phyloP scores from a whole-genome alignment of 2,329 filamentous ascomycete species.

The Pseudogymnoascus sp. region DNA sequence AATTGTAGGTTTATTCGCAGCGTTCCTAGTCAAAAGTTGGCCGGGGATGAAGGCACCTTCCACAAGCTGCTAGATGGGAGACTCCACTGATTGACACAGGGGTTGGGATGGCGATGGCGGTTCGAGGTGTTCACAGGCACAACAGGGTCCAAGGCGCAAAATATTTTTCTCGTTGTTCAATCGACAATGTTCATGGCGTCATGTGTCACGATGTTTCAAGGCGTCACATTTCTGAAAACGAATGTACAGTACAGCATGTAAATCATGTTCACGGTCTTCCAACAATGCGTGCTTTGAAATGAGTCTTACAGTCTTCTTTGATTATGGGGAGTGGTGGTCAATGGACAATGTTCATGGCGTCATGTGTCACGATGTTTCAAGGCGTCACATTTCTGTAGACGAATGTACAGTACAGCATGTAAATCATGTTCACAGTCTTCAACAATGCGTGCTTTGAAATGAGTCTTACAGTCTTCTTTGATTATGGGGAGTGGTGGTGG shows the following conservation, averaged over 20 bases:
- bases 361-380: not conserved
- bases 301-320: conserved; percentile 5
- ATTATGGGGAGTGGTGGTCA: not conserved
- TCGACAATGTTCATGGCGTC: not conserved
- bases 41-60: not conserved
- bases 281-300: not conserved
- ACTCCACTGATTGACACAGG: not conserved
- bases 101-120: not conserved
- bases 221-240: not conserved
- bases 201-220: not conserved
- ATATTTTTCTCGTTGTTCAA: not conserved
- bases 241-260: not conserved
- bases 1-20: not conserved
- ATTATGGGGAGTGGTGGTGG: not conserved
- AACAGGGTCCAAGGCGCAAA: not conserved
- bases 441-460: not conserved
- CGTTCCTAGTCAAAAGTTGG: not conserved
- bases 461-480: conserved; percentile 5
- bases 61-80: not conserved
- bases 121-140: not conserved
- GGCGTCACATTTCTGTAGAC: not conserved
- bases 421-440: not conserved
- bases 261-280: not conserved
- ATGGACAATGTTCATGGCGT: not conserved
- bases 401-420: not conserved